A percentile compares a stretch with the other conserved stretches of the same genome.
Conservation (phyloP, 2,329 filamentous ascomycete genomes). For the Fusarium hostae region DNA sequence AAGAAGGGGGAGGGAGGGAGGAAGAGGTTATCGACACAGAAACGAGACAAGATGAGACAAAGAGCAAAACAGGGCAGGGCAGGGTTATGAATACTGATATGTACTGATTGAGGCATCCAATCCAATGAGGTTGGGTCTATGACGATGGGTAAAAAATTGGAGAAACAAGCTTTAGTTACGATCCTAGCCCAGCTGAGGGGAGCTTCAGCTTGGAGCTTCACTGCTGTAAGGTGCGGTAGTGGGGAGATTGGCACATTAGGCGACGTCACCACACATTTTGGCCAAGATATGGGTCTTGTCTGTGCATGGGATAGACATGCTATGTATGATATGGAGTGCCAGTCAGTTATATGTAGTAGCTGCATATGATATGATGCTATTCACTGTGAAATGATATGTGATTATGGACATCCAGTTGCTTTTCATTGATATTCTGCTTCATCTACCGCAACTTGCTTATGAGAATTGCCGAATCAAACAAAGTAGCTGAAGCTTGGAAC, state of each 20-base stretch:
- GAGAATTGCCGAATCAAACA: not conserved
- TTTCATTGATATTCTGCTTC: not conserved
- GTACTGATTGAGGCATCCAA: constrained; percentile 15
- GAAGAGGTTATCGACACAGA: not conserved
- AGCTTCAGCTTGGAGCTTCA: constrained; percentile 24
- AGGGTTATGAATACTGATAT: constrained; percentile 10
- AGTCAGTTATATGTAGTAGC: not conserved
- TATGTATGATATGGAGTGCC: not conserved
- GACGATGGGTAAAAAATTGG: constrained; percentile 32
- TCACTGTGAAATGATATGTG: not conserved
- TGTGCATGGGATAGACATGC: not conserved
- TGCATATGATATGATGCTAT: not conserved
- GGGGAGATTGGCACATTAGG: constrained; percentile 13
- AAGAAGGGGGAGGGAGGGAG: not conserved
- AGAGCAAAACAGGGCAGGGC: constrained; percentile 27
- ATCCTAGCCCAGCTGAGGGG: constrained; percentile 17
- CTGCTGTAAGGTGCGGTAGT: not conserved
- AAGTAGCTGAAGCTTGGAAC: not conserved
- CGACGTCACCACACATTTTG: constrained; percentile 37
- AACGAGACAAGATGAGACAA: constrained; percentile 5
- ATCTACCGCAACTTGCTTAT: not conserved
- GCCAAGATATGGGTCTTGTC: not conserved
- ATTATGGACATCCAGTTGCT: not conserved
- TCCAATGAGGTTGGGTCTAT: constrained; percentile 30
- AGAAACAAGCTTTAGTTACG: constrained; percentile 42